Percentiles rank a stretch among this genome's conserved stretches.
phyloP scores from a whole-genome alignment of 208 protist species.

The Wallacemonas sp. region DNA sequence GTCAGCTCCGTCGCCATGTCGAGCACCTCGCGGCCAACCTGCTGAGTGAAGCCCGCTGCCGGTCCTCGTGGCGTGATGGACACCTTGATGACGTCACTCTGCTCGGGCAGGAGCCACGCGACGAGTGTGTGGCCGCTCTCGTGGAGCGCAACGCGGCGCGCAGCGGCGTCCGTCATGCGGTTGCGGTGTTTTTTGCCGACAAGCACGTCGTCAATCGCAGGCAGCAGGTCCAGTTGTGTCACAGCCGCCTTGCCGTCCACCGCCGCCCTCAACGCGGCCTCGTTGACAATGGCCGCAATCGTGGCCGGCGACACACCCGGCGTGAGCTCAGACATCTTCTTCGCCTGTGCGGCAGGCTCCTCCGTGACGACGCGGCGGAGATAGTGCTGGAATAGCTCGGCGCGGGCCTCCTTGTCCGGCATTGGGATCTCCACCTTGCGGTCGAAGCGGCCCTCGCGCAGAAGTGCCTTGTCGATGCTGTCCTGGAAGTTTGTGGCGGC shows the following conservation, averaged over 20 bases:
- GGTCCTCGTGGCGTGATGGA: constrained; percentile 94
- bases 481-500: constrained; percentile 97
- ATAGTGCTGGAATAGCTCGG: constrained; percentile 78
- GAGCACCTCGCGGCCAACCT: constrained; percentile 71
- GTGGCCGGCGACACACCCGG: constrained; percentile 92
- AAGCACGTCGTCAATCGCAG: constrained; percentile 85
- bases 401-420: constrained; percentile 69
- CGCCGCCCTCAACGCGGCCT: constrained; percentile 88
- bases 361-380: constrained; percentile 49
- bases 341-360: constrained; percentile 22
- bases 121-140: constrained; percentile 97
- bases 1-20: constrained; percentile 87
- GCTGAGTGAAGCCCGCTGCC: constrained; percentile 79
- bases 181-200: constrained; percentile 84
- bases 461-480: constrained; percentile 93
- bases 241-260: constrained; percentile 92
- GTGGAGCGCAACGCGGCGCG: constrained; percentile 87
- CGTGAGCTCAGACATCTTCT: constrained; percentile 72
- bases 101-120: constrained; percentile 89
- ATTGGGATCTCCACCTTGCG: constrained; percentile 87
- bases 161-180: constrained; percentile 54
- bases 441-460: constrained; percentile 97
- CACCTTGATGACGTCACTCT: constrained; percentile 93
- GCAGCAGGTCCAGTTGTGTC: constrained; percentile 59
- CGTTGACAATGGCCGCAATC: constrained; percentile 89